These are phyloP conservation scores for Caryocar brasiliense DNA, from an alignment of 441 rosid genomes.

Conservation along the genomic window DNA sequence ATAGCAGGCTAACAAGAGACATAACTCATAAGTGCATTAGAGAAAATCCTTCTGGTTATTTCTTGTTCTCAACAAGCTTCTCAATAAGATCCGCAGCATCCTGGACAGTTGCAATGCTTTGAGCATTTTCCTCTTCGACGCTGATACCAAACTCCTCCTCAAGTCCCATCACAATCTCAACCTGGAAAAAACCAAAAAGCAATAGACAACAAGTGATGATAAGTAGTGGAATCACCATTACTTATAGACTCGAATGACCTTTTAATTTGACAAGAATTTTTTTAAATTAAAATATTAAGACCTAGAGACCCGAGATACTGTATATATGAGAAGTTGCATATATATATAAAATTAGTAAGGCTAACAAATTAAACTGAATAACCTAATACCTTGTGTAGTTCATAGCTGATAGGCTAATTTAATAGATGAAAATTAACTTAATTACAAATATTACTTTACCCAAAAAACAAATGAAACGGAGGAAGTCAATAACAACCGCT, in stretches of 20 bases:
- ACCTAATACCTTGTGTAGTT: too few relatives aligned
- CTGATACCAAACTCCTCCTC: conserved; percentile 61
- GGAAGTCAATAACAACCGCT: too few relatives aligned
- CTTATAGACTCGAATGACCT: background rate
- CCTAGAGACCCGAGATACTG: too few relatives aligned
- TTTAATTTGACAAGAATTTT: background rate
- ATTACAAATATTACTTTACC: too few relatives aligned
- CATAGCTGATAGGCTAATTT: too few relatives aligned
- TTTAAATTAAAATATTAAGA: too few relatives aligned
- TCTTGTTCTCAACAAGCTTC: conserved; percentile 34
- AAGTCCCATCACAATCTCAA: conserved; percentile 83
- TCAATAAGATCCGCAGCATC: conserved; percentile 78
- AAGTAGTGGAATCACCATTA: background rate
- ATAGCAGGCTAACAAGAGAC: conserved; percentile 3
- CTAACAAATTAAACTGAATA: too few relatives aligned
- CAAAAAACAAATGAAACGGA: too few relatives aligned
- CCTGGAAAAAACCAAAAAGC: conserved; percentile 42
- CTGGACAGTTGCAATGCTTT: conserved; percentile 52
- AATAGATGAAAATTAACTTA: too few relatives aligned
- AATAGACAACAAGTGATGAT: background rate
- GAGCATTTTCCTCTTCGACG: conserved; percentile 70
- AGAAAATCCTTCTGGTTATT: background rate
- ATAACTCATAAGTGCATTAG: background rate
- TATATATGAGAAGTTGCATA: too few relatives aligned
- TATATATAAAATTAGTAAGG: too few relatives aligned